phyloP scores from a whole-genome alignment of 805 yeast genomes.

The Nakazawaea ishiwadae region DNA sequence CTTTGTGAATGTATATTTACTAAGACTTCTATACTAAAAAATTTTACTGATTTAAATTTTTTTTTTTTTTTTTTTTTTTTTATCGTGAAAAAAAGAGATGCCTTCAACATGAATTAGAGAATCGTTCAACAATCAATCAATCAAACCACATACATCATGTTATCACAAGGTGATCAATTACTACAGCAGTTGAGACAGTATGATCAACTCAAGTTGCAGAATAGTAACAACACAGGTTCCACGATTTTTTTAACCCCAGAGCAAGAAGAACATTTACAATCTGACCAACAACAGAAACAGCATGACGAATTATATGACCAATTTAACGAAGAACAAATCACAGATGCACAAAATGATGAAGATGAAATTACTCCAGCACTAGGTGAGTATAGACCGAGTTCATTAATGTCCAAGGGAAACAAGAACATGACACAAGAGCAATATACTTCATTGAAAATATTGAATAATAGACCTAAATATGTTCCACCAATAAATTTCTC shows the following conservation, averaged over 20 bases:
- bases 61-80: background rate
- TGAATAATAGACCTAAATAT: slow-evolving; percentile 29
- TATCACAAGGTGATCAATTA: slow-evolving; percentile 30
- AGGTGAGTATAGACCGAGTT: slow-evolving; percentile 7
- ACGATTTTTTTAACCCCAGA: too few relatives aligned
- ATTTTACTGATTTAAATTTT: background rate
- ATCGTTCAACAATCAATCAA: background rate
- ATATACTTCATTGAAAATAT: slow-evolving; percentile 28
- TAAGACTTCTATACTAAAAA: background rate
- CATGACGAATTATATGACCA: too few relatives aligned
- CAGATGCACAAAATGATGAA: background rate
- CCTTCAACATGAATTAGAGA: background rate
- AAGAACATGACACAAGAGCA: slow-evolving; percentile 13
- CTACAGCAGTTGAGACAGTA: slow-evolving; percentile 28
- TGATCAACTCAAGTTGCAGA: slow-evolving; percentile 23
- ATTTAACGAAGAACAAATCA: background rate
- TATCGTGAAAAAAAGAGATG: background rate
- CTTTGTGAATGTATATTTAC: background rate
- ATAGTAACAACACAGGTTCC: background rate
- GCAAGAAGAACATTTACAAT: too few relatives aligned
- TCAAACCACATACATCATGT: slow-evolving; percentile 15
- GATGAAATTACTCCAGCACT: slow-evolving; percentile 4
- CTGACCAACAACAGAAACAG: too few relatives aligned
- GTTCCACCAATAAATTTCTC: slow-evolving; percentile 94
- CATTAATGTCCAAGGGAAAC: background rate